A percentile compares a stretch with the other conserved stretches of the same genome.
Conservation (phyloP, 2,329 filamentous ascomycete species). For the Diaporthe australafricana region DNA sequence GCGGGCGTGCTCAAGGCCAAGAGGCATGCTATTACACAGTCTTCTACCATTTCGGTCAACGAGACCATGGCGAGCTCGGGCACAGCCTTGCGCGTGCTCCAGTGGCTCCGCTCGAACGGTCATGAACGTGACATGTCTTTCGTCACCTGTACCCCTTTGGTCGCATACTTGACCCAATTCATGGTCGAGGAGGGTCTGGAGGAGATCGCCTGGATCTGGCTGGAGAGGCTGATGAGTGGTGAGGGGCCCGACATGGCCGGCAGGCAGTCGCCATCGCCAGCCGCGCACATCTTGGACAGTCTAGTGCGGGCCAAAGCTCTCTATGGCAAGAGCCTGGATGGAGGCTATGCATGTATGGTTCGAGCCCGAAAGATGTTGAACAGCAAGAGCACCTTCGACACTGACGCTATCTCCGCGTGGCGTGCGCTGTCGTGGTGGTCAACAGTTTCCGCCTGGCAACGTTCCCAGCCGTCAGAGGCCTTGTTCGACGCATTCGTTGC, state of each 20-base stretch:
- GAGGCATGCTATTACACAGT: conserved; percentile 52
- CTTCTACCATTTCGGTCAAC: conserved; percentile 47
- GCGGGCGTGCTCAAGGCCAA: conserved; percentile 65
- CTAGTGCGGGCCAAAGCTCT: conserved; percentile 52
- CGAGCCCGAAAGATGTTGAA: conserved; percentile 58
- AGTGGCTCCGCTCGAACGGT: conserved; percentile 66
- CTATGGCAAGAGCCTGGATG: conserved; percentile 56
- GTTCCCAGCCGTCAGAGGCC: conserved; percentile 56
- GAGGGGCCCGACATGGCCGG: conserved; percentile 37
- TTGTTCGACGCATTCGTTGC: conserved; percentile 66
- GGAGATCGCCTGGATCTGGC: conserved; percentile 64
- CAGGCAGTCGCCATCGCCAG: not conserved
- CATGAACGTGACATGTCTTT: conserved; percentile 60
- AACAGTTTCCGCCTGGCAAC: conserved; percentile 61
- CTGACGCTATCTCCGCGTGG: conserved; percentile 58
- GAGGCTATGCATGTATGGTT: conserved; percentile 60
- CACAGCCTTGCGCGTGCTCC: conserved; percentile 60
- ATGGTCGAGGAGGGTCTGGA: conserved; percentile 65
- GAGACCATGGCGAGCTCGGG: conserved; percentile 54
- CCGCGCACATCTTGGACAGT: conserved; percentile 52
- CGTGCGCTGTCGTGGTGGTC: conserved; percentile 61
- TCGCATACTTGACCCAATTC: conserved; percentile 57
- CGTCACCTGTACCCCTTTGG: conserved; percentile 53
- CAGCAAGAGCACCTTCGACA: conserved; percentile 48
- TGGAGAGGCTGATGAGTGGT: conserved; percentile 53